Evolutionary conservation across 768 basidiomycete genomes (phyloP), one percentile per base, ranked within the genome.

Genomic region (Boletus speciosus): DNA sequence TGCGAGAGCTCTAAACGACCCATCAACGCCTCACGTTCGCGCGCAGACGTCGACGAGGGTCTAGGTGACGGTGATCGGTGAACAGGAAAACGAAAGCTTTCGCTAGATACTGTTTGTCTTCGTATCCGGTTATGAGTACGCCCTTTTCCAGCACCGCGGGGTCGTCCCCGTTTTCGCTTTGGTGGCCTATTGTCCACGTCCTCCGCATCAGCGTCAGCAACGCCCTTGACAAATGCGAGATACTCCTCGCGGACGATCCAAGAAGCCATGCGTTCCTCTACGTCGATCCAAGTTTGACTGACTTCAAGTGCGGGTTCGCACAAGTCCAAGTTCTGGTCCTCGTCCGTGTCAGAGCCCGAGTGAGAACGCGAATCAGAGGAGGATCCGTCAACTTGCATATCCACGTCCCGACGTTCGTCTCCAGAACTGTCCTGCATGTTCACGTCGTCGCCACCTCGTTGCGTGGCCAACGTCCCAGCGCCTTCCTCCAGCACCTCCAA

Each of bases 401-500:
- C 54, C 23, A 34, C 42, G 21, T 55, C 47, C 32, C 5, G 41
- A 21, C n/a, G 21, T 6, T 34, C 51, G 36, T 52, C 52, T 40
- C 48, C 32, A 5, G 16, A 25, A 14, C 25, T 35, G 1, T 12
- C 31, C 5, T 44, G 47, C 39, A 37, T 21, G 29, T 55, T 46
- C 36, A 40, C 41, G 46, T 54, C 55, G 36, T 54, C 57, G 31
- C 50, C 59, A 38, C 12, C 52, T 51, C 35, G 46, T 42, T 65
- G 56, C 55, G 39, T 40, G 42, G 52, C 61, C 52, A 66, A 27
- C 41, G 14, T 23, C 16, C 41, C 47, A 23, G 49, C 60, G n/a
- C 67, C 63, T 16, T 61, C 56, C 27, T 67, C 77, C 36, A 93
- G 73, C 16, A 74, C 58, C 34, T 82, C 75, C 56, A 93, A 69